Evolutionary conservation across 495 filamentous ascomycete genomes (phyloP), one percentile per base, ranked within the genome.

Genomic region (Pyrenula massariospora): DNA sequence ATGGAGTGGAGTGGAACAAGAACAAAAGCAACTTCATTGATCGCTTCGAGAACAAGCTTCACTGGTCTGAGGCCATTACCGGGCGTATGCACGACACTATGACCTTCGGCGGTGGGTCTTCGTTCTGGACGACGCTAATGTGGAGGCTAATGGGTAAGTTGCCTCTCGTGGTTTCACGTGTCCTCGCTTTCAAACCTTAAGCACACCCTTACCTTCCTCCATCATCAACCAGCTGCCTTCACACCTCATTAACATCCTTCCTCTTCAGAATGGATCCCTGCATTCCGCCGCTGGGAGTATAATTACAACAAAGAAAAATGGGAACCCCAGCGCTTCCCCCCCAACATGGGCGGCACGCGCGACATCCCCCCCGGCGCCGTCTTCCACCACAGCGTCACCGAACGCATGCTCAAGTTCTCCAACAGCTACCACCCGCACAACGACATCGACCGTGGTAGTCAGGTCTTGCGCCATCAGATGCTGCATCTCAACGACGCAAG

Each of bases 241-340:
- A 76, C 91, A 22, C 90, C 94, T 61, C 89, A 94, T 65, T 89
- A 85, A 22, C 73, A 94, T 5, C 67, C 15, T 42, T 76, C 50
- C 8, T 90, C 83, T 63, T 71, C 76, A 10, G 83, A 84, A 21
- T 88, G 88, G 0, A 69, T 89, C 1, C 63, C 76, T 1, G 57
- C 48, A 68, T 0, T 86, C 91, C 1, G 55, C 89, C 1, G 78
- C 78, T 0, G 93, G 90, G 90, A 84, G 83, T 22, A 68, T 90
- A 63, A 91, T 85, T 62, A 70, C 94, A 15, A 89, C 89, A 64
- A 93, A 19, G 77, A 80, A 53, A 80, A 80, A 0, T 94, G 89
- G 89, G 85, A 86, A 61, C 83, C 85, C 0, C 92, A 93, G 57
- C 70, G 81, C 21, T 91, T 87, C 82, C 89, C 89, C 0, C 67